These are phyloP conservation scores for Pestalotiopsis sp. DNA, from an alignment of 2,329 filamentous ascomycete species.

Conservation along the genomic window DNA sequence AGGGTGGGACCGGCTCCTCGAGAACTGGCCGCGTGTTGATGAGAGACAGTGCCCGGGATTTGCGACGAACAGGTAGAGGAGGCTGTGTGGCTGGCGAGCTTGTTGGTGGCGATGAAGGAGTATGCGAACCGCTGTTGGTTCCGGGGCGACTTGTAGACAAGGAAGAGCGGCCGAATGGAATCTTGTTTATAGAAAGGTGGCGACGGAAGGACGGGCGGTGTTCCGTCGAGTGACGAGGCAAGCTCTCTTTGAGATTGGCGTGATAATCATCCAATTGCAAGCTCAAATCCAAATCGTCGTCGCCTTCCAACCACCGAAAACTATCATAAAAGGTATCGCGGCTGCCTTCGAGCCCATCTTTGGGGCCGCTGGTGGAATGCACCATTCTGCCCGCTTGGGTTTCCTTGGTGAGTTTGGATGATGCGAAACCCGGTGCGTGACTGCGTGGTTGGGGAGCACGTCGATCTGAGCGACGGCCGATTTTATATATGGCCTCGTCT, in stretches of 20 bases:
- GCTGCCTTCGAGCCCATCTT: slow-evolving; percentile 33
- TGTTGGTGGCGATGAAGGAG: slow-evolving; percentile 31
- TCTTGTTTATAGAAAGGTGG: slow-evolving; percentile 71
- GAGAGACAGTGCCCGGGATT: slow-evolving; percentile 58
- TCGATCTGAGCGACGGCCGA: slow-evolving; percentile 39
- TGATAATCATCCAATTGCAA: slow-evolving; percentile 74
- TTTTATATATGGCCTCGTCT: slow-evolving; percentile 54
- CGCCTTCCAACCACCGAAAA: slow-evolving; percentile 75
- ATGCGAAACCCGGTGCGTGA: slow-evolving; percentile 28
- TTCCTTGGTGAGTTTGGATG: slow-evolving; percentile 27
- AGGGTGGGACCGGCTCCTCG: slow-evolving; percentile 50
- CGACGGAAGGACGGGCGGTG: slow-evolving; percentile 68
- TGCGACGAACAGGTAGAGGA: slow-evolving; percentile 46
- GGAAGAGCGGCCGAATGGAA: slow-evolving; percentile 62
- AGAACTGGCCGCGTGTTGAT: slow-evolving; percentile 52
- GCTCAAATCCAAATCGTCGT: slow-evolving; percentile 69
- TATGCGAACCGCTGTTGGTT: slow-evolving; percentile 42
- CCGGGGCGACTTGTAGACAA: slow-evolving; percentile 51
- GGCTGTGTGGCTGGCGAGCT: slow-evolving; percentile 23
- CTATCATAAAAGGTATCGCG: slow-evolving; percentile 65
- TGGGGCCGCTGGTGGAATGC: slow-evolving; percentile 19
- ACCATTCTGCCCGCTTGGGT: slow-evolving; percentile 31
- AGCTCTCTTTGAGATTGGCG: slow-evolving; percentile 58
- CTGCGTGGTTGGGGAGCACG: slow-evolving; percentile 32
- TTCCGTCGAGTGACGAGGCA: slow-evolving; percentile 46